These are phyloP conservation scores for Pseudogymnoascus sp. DNA, from an alignment of 2,329 filamentous ascomycete genomes.

Conservation along the genomic window DNA sequence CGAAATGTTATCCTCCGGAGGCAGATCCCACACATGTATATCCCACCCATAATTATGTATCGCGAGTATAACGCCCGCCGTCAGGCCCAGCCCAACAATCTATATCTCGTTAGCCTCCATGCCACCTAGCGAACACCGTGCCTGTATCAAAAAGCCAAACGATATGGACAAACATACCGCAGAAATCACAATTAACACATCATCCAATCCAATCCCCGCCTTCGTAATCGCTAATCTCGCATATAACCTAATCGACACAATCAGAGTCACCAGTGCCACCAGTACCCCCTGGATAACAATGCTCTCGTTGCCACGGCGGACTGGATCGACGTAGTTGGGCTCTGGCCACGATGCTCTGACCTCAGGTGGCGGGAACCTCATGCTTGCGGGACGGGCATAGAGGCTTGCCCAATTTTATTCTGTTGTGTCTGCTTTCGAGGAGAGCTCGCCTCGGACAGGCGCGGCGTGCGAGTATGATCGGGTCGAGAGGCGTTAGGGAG, in stretches of 20 bases:
- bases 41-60: constrained; percentile 30
- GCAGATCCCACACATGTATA: constrained; percentile 35
- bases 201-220: constrained; percentile 37
- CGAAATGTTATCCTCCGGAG: constrained; percentile 21
- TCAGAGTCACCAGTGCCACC: constrained; percentile 31
- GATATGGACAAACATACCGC: constrained; percentile 25
- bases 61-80: constrained; percentile 27
- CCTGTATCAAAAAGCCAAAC: neutral
- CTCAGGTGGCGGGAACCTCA: constrained; percentile 33
- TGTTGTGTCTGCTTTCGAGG: neutral
- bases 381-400: constrained; percentile 13
- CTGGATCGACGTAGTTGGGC: constrained; percentile 39
- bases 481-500: neutral
- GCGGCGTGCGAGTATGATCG: neutral
- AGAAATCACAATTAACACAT: constrained; percentile 36
- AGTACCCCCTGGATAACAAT: constrained; percentile 35
- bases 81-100: constrained; percentile 31
- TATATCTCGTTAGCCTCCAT: constrained; percentile 15
- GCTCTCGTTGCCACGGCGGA: constrained; percentile 34
- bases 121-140: neutral
- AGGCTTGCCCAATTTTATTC: neutral
- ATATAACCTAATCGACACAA: constrained; percentile 38
- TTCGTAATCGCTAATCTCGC: constrained; percentile 36
- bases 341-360: constrained; percentile 36
- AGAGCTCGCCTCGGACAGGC: neutral